A percentile compares a stretch with the other conserved stretches of the same genome.
Conservation (phyloP, 495 filamentous ascomycete genomes). For the Peziza echinospora region DNA sequence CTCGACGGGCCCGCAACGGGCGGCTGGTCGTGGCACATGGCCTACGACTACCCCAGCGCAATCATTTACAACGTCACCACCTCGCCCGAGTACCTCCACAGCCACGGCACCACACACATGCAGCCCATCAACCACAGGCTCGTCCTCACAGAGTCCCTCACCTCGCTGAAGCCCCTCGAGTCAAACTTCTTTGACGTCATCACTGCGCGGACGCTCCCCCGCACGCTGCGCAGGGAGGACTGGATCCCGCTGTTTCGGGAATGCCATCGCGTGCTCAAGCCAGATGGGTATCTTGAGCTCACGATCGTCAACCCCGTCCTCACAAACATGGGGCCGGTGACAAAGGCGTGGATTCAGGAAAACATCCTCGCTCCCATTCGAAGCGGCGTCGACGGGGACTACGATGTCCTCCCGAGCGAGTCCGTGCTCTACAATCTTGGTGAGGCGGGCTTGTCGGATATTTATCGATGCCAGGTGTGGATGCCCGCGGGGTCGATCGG, state of each 20-base stretch:
- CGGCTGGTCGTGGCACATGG: slow-evolving; percentile 16
- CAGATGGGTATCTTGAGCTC: slow-evolving; percentile 15
- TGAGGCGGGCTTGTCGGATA: slow-evolving; percentile 8
- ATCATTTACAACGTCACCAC: slow-evolving; percentile 3
- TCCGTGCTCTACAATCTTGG: slow-evolving; percentile 7
- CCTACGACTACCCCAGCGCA: slow-evolving; percentile 14
- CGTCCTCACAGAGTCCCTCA: slow-evolving; percentile 1
- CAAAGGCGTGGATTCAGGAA: slow-evolving; percentile 9
- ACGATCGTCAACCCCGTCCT: slow-evolving; percentile 11
- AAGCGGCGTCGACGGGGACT: neutral
- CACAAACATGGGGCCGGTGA: slow-evolving; percentile 17
- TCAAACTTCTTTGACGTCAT: slow-evolving; percentile 5
- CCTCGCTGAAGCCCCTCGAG: neutral
- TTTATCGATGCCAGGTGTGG: slow-evolving; percentile 19
- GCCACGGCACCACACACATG: neutral
- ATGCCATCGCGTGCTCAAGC: slow-evolving; percentile 14
- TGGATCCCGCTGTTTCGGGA: slow-evolving; percentile 9
- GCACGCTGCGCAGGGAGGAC: neutral
- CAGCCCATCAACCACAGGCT: slow-evolving; percentile 3
- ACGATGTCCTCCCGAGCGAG: slow-evolving; percentile 10
- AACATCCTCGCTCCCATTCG: neutral
- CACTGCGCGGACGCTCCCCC: slow-evolving; percentile 3
- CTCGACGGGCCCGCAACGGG: slow-evolving; percentile 13
- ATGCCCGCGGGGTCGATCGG: slow-evolving; percentile 18
- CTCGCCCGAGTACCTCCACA: neutral